These are phyloP conservation scores for Priceomyces melissophilus DNA, from an alignment of 805 yeast genomes.

Conservation along the genomic window DNA sequence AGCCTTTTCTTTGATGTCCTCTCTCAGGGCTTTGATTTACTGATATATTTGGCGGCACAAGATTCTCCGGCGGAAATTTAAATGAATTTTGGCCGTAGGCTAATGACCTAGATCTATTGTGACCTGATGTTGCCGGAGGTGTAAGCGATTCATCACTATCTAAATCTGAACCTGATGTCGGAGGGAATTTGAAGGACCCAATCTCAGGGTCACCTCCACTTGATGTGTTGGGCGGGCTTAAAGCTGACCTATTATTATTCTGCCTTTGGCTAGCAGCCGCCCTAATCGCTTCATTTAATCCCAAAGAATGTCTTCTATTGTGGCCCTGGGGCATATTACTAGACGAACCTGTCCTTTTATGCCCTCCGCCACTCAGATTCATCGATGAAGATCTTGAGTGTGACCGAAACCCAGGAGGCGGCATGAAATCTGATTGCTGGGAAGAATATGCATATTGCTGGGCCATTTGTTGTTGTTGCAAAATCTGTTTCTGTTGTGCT, in stretches of 20 bases:
- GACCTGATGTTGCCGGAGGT: constrained; percentile 16
- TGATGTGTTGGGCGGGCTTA: constrained; percentile 26
- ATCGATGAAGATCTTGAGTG: constrained; percentile 36
- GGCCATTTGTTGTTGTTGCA: constrained; percentile 59
- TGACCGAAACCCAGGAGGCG: constrained; percentile 21
- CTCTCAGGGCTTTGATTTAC: constrained; percentile 39
- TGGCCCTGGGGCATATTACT: constrained; percentile 53
- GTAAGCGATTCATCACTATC: constrained; percentile 10
- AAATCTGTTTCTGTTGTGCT: constrained; percentile 84
- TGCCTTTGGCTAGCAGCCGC: constrained; percentile 92
- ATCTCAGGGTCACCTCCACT: constrained; percentile 10
- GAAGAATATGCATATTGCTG: constrained; percentile 25
- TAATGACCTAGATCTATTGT: constrained; percentile 36
- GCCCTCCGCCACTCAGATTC: constrained; percentile 17
- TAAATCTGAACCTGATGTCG: constrained; percentile 24
- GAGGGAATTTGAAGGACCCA: constrained; percentile 56
- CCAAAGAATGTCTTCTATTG: constrained; percentile 86
- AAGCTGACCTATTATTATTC: constrained; percentile 29
- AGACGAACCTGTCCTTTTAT: constrained; percentile 34
- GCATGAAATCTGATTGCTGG: constrained; percentile 17
- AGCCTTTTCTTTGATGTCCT: constrained; percentile 36
- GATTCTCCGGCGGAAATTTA: constrained; percentile 61
- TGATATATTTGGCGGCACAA: constrained; percentile 50
- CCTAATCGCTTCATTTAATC: constrained; percentile 85
- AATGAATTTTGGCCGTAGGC: constrained; percentile 45